These are phyloP conservation scores for Talinum fruticosum DNA, from an alignment of 148 eudicot genomes.

Conservation along the genomic window DNA sequence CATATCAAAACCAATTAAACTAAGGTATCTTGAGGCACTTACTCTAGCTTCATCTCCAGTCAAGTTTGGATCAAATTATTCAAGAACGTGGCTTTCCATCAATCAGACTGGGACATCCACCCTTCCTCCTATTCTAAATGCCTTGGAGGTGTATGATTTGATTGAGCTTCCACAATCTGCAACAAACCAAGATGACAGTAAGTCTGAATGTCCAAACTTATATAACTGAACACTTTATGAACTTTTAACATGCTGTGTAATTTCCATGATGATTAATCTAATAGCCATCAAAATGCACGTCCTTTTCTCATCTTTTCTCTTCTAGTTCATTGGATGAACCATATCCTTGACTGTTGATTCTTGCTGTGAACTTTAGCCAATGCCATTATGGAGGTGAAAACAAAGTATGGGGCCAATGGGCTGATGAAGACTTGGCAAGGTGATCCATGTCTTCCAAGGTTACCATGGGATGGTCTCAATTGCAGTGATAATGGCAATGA, in stretches of 20 bases:
- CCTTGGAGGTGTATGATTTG: conserved; percentile 16
- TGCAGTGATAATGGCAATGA: neutral
- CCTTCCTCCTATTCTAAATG: conserved; percentile 28
- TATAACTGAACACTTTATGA: too few relatives aligned
- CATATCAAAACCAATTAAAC: neutral
- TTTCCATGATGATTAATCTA: too few relatives aligned
- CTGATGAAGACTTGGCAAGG: conserved; percentile 24
- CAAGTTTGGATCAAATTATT: neutral
- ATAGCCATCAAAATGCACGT: too few relatives aligned
- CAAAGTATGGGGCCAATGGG: neutral
- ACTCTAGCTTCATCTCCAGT: neutral
- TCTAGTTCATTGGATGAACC: too few relatives aligned
- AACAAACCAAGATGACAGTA: conserved; percentile 24
- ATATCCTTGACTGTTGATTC: neutral
- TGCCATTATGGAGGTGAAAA: conserved; percentile 16
- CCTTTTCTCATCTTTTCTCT: too few relatives aligned
- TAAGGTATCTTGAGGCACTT: neutral
- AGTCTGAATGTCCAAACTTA: neutral
- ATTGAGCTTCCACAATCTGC: neutral
- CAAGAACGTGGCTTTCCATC: neutral
- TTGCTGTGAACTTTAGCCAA: conserved; percentile 1
- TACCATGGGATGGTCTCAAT: conserved; percentile 13
- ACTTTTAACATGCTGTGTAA: too few relatives aligned
- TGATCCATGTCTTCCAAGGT: conserved; percentile 21
- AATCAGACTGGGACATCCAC: conserved; percentile 14